Percentiles rank a stretch among this genome's conserved stretches.
These are phyloP conservation scores for Rhynchospora breviuscula DNA, from an alignment of 176 grass and related monocot species.

Conservation along the genomic window DNA sequence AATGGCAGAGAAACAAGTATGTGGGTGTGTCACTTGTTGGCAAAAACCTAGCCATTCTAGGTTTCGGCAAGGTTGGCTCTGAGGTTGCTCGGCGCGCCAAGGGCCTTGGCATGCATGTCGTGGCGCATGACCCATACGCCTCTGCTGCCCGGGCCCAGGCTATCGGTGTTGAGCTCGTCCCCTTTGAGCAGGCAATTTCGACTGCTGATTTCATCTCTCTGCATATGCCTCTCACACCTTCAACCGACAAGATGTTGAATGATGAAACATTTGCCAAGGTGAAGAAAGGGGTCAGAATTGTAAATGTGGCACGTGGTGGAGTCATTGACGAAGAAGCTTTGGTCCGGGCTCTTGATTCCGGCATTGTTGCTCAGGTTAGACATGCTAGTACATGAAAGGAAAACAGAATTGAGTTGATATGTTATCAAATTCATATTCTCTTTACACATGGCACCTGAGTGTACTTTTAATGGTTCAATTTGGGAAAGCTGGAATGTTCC, in stretches of 20 bases:
- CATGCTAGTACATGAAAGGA: not conserved
- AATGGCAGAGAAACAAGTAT: slow-evolving; percentile 78
- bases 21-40: slow-evolving; percentile 81
- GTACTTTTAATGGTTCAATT: too few relatives aligned
- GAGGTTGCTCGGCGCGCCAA: slow-evolving; percentile 80
- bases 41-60: slow-evolving; percentile 69
- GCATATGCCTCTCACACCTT: slow-evolving; percentile 80
- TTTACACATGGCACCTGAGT: not conserved
- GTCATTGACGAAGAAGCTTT: slow-evolving; percentile 88
- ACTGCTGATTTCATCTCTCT: slow-evolving; percentile 71
- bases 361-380: slow-evolving; percentile 76
- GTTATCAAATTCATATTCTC: not conserved
- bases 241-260: slow-evolving; percentile 80
- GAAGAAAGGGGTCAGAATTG: slow-evolving; percentile 84
- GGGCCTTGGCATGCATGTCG: slow-evolving; percentile 77
- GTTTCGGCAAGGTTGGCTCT: slow-evolving; percentile 79
- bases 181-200: slow-evolving; percentile 65
- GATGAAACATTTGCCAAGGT: slow-evolving; percentile 71
- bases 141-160: slow-evolving; percentile 74
- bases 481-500: not conserved
- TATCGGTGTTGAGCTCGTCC: slow-evolving; percentile 65
- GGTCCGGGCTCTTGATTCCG: slow-evolving; percentile 72
- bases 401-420: not conserved
- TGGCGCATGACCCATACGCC: slow-evolving; percentile 78
- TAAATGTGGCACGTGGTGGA: slow-evolving; percentile 86